phyloP scores from a whole-genome alignment of 768 basidiomycete genomes.

The Amylocystis lapponica region DNA sequence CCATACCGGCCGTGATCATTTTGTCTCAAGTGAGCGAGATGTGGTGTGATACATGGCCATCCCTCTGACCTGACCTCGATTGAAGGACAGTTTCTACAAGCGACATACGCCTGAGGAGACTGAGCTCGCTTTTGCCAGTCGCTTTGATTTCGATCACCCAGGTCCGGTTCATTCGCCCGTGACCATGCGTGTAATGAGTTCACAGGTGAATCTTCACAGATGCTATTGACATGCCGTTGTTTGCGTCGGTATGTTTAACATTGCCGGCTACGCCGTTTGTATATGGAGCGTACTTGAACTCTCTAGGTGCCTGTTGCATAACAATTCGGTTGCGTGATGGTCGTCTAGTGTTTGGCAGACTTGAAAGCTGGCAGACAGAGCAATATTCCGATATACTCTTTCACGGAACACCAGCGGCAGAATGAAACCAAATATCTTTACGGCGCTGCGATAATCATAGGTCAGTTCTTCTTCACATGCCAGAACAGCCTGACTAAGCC shows the following conservation, averaged over 20 bases:
- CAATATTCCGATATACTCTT: constrained; percentile 94
- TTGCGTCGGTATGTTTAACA: constrained; percentile 58
- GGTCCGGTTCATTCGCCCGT: constrained; percentile 3
- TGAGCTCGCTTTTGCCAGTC: constrained; percentile 73
- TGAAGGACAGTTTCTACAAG: constrained; percentile 92
- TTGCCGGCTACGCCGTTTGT: not conserved
- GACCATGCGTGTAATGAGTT: not conserved
- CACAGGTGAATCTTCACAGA: constrained; percentile 36
- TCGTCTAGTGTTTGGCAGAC: constrained; percentile 71
- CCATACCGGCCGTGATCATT: constrained; percentile 84
- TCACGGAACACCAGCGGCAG: constrained; percentile 80
- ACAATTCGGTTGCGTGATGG: not conserved
- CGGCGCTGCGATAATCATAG: constrained; percentile 88
- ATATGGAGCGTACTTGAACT: not conserved
- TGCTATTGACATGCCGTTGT: constrained; percentile 86
- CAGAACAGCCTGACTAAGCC: too few species aligned
- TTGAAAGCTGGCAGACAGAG: constrained; percentile 79
- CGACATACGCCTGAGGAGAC: constrained; percentile 73
- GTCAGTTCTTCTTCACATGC: constrained; percentile 27
- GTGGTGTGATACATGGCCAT: not conserved
- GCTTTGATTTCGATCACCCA: constrained; percentile 87
- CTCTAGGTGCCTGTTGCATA: not conserved
- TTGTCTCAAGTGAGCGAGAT: constrained; percentile 63
- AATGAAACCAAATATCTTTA: constrained; percentile 84
- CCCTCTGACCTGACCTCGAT: too few species aligned